Evolutionary conservation across 2,329 filamentous ascomycete genomes (phyloP).

Genomic region (Trichothecium sympodiale): DNA sequence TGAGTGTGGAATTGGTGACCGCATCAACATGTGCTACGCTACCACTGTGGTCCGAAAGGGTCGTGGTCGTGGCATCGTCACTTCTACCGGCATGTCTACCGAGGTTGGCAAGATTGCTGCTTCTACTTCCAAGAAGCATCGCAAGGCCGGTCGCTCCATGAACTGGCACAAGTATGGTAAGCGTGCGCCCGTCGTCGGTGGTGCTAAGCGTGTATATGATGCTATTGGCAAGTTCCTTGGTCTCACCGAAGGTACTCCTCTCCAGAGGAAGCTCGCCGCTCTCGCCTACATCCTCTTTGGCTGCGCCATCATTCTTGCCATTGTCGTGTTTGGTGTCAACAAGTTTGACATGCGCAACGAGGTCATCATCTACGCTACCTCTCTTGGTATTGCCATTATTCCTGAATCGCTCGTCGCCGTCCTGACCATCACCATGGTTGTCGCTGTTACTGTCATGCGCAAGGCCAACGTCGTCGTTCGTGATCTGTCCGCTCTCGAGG

Average conservation of each 20-base stretch:
- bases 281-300: conserved; percentile 68
- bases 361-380: conserved; percentile 47
- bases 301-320: conserved; percentile 48
- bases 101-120: conserved; percentile 61
- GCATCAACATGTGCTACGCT: conserved; percentile 65
- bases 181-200: conserved; percentile 34
- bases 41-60: conserved; percentile 65
- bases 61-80: conserved; percentile 60
- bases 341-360: conserved; percentile 38
- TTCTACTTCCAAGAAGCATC: conserved; percentile 39
- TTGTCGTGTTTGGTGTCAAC: conserved; percentile 48
- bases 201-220: conserved; percentile 34
- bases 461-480: conserved; percentile 54
- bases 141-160: conserved; percentile 43
- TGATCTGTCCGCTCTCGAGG: conserved; percentile 56
- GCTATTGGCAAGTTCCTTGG: conserved; percentile 48
- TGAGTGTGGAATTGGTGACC: conserved; percentile 57
- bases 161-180: conserved; percentile 43
- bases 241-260: conserved; percentile 57
- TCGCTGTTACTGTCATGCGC: conserved; percentile 53
- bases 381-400: conserved; percentile 50
- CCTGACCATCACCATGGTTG: conserved; percentile 60
- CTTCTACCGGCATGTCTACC: conserved; percentile 60
- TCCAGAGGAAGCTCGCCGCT: conserved; percentile 68
- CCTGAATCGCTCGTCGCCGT: conserved; percentile 58